phyloP scores from a whole-genome alignment of 768 basidiomycete genomes.

The Hygrophorus russula region DNA sequence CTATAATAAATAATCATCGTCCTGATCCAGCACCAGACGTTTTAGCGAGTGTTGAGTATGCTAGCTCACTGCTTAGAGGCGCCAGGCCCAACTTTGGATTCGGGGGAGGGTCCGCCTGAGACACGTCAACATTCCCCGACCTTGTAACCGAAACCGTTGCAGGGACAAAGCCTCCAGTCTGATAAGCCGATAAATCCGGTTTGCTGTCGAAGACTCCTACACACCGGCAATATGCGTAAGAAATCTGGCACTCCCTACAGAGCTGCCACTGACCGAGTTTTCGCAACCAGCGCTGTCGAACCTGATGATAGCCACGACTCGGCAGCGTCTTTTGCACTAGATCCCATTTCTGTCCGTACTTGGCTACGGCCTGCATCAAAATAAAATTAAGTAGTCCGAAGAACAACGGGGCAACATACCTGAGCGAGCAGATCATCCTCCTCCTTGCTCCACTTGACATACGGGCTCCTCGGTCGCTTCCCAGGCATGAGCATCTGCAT shows the following conservation, averaged over 20 bases:
- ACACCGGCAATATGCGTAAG: neutral
- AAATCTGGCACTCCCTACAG: neutral
- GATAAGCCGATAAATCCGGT: slow-evolving; percentile 21
- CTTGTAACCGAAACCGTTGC: slow-evolving; percentile 5
- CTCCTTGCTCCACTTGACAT: slow-evolving; percentile 31
- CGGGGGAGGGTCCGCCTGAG: slow-evolving; percentile 15
- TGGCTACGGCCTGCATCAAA: slow-evolving; percentile 9
- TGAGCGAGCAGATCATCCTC: slow-evolving; percentile 29
- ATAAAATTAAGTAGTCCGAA: neutral
- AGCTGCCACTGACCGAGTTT: slow-evolving; percentile 20
- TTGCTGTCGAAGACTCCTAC: slow-evolving; percentile 26
- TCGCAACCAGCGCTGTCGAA: slow-evolving; percentile 30
- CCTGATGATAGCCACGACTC: slow-evolving; percentile 27
- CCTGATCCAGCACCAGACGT: too few relatives aligned
- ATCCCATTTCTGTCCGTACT: slow-evolving; percentile 19
- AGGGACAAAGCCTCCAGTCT: slow-evolving; percentile 13
- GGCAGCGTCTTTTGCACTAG: slow-evolving; percentile 27
- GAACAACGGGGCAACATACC: slow-evolving; percentile 12
- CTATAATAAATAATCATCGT: too few relatives aligned
- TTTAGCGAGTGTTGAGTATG: slow-evolving; percentile 11
- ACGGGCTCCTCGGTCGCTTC: slow-evolving; percentile 26
- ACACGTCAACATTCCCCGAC: neutral
- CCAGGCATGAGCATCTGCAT: slow-evolving; percentile 13
- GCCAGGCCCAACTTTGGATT: slow-evolving; percentile 26
- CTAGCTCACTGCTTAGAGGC: slow-evolving; percentile 24